Evolutionary conservation across 768 basidiomycete genomes (phyloP).

Genomic region (Pulveroboletus sp.): DNA sequence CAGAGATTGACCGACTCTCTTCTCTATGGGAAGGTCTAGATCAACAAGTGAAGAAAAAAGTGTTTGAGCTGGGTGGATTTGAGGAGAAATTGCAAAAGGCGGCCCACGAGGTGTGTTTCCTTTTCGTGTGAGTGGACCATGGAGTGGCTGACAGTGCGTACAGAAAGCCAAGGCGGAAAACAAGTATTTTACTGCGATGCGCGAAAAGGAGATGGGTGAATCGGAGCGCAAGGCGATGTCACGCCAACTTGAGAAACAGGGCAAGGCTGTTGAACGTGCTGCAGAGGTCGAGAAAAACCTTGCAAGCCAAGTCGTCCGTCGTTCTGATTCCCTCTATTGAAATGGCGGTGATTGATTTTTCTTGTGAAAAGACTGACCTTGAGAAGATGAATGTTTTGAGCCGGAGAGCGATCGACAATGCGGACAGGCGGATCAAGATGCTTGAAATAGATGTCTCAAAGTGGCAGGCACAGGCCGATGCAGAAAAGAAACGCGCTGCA

Average conservation of each 20-base stretch:
- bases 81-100: slow-evolving; percentile 72
- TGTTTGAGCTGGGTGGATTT: slow-evolving; percentile 71
- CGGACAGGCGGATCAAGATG: slow-evolving; percentile 25
- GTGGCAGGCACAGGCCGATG: slow-evolving; percentile 33
- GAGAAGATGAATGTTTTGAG: slow-evolving; percentile 43
- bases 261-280: slow-evolving; percentile 62
- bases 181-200: slow-evolving; percentile 89
- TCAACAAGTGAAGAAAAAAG: slow-evolving; percentile 76
- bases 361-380: slow-evolving; percentile 33
- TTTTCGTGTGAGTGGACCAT: not conserved
- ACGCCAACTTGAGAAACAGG: slow-evolving; percentile 57
- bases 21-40: slow-evolving; percentile 85
- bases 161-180: slow-evolving; percentile 97
- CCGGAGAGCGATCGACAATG: slow-evolving; percentile 29
- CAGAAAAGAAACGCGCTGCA: slow-evolving; percentile 36
- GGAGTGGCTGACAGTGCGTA: not conserved
- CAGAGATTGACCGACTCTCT: slow-evolving; percentile 83
- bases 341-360: not conserved
- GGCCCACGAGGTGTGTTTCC: slow-evolving; percentile 60
- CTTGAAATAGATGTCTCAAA: slow-evolving; percentile 35
- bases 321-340: not conserved
- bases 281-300: slow-evolving; percentile 63
- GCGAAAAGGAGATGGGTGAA: slow-evolving; percentile 82
- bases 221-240: slow-evolving; percentile 65
- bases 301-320: slow-evolving; percentile 55